These are phyloP conservation scores for Hypoxylon lenormandii DNA, from an alignment of 495 filamentous ascomycete species.

Conservation along the genomic window DNA sequence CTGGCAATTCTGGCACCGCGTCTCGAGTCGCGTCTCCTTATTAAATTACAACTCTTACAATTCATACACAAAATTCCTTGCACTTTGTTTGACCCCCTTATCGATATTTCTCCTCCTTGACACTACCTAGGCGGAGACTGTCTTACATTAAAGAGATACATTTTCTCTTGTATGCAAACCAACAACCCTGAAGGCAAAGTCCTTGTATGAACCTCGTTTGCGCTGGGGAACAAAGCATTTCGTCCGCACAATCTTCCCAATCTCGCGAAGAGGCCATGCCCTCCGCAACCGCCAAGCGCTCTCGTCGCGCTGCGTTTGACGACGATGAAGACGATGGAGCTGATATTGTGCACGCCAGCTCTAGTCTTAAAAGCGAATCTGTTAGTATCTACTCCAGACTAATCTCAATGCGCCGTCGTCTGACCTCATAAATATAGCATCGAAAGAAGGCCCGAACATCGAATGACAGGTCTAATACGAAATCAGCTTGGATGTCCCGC, in stretches of 20 bases:
- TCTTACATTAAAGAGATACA: slow-evolving; percentile 14
- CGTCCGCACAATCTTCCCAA: background rate
- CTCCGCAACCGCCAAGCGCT: slow-evolving; percentile 64
- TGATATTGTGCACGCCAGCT: slow-evolving; percentile 60
- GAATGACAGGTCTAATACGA: slow-evolving; percentile 36
- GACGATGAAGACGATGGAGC: slow-evolving; percentile 64
- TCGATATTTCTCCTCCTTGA: background rate
- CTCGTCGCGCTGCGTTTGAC: slow-evolving; percentile 50
- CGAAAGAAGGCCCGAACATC: slow-evolving; percentile 63
- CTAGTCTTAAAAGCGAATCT: slow-evolving; percentile 58
- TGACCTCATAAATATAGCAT: slow-evolving; percentile 44
- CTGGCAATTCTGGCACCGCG: slow-evolving; percentile 2
- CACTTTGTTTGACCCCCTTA: slow-evolving; percentile 1
- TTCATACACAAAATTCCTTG: background rate
- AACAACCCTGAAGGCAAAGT: background rate
- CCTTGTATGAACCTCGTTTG: no score
- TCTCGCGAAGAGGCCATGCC: slow-evolving; percentile 33
- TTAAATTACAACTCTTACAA: background rate
- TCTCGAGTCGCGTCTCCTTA: slow-evolving; percentile 27
- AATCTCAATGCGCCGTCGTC: slow-evolving; percentile 1
- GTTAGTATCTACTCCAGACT: slow-evolving; percentile 52
- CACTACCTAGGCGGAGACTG: slow-evolving; percentile 28
- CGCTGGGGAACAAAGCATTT: background rate
- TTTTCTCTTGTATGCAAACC: background rate
- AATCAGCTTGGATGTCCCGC: slow-evolving; percentile 41